Base-by-base conservation (phyloP, 345 rosid genomes). In the Rhodamnia argentea region DNA sequence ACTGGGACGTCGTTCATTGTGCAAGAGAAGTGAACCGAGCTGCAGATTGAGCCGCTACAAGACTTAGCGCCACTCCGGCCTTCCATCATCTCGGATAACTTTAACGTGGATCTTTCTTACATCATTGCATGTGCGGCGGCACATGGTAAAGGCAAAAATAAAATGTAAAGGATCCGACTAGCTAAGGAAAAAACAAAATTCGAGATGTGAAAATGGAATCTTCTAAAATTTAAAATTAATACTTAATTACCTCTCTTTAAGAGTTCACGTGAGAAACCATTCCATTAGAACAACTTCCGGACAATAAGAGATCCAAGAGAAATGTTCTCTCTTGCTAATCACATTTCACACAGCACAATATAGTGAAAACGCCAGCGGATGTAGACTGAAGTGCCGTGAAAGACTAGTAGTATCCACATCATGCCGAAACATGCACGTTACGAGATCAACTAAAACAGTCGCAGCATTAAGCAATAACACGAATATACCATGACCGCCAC, bases 401-500 rank as follows among this genome's bases (percentile, higher is more conserved):
- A 62, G 42, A 0, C 76, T 14, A 29, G 42, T 62, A 15, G 40
- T 8, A 29, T 62, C 75, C 40, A 62, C 29, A 62, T 62, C 22
- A 62, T 62, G 75, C 75, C 42, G 0, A 15, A 29, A 3, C 75
- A 62, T 62, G 8, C 40, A 0, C 12, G 42, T 62, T 62, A 15
- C 16, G 40, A 62, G 27, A 62, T 29, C 75, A 62, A 62, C 75
- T 0, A 62, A 29, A 62, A 62, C 40, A 15, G 75, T 7, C 22
- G 14, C 5, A 4, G 0, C 10, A 62, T 62, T 29, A 62, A 62
- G 22, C 75, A 62, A 62, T 62, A 62, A 4, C 22, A 15, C 0
- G 5, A 15, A 62, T 15, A 0, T 27, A 15, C 75, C 29, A 29
- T 0, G 75, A 62, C 15, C 32, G 64, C 15, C 29, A 62, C 0